phyloP scores from a whole-genome alignment of 371 early-diverging fungal genomes.

The Mucor sp. region DNA sequence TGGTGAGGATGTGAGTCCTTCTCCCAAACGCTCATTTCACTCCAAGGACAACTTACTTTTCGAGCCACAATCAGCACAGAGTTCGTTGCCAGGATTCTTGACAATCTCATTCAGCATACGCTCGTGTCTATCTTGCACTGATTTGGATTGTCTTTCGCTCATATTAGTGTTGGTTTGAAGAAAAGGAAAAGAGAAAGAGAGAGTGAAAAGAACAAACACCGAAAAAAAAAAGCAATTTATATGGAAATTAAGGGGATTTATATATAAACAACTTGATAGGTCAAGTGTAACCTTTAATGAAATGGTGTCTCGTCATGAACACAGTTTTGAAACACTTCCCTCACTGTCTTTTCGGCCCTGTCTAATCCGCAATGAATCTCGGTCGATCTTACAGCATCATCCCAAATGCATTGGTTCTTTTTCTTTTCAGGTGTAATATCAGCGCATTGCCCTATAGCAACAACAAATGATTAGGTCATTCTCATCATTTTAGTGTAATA shows the following conservation, averaged over 20 bases:
- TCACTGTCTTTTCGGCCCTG: conserved; percentile 27
- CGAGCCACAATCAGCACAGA: conserved; percentile 82
- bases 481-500: neutral
- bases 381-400: conserved; percentile 47
- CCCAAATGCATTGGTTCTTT: conserved; percentile 34
- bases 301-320: conserved; percentile 44
- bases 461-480: neutral
- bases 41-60: conserved; percentile 56
- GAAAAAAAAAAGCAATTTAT: neutral
- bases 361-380: conserved; percentile 35
- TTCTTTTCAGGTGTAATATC: conserved; percentile 23
- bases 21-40: neutral
- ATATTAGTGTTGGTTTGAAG: conserved; percentile 11
- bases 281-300: conserved; percentile 2
- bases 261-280: neutral
- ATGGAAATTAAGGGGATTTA: neutral
- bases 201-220: neutral
- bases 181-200: neutral
- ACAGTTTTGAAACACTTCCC: conserved; percentile 43
- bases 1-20: neutral
- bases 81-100: conserved; percentile 74
- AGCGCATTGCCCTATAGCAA: conserved; percentile 38
- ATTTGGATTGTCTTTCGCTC: conserved; percentile 48
- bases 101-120: conserved; percentile 71
- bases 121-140: conserved; percentile 52